phyloP scores from a whole-genome alignment of 2,329 filamentous ascomycete species.

The Rhinocladiella similis region DNA sequence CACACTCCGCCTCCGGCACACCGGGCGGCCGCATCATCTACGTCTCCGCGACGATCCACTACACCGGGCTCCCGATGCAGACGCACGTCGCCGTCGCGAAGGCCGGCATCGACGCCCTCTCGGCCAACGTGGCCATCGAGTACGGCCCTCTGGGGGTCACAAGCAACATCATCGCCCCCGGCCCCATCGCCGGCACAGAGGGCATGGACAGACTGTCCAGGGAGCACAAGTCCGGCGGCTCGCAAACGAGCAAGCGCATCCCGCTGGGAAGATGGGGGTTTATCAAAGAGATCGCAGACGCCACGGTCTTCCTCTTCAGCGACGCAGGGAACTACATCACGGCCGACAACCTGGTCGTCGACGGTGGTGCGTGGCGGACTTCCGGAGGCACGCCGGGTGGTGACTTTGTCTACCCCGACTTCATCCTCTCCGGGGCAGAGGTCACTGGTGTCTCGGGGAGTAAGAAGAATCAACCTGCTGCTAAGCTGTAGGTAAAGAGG shows the following conservation, averaged over 20 bases:
- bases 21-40: conserved; percentile 85
- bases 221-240: conserved; percentile 51
- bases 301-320: conserved; percentile 84
- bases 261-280: conserved; percentile 76
- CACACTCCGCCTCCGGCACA: conserved; percentile 42
- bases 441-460: conserved; percentile 60
- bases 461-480: conserved; percentile 51
- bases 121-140: conserved; percentile 77
- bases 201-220: conserved; percentile 67
- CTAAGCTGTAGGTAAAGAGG: conserved; percentile 18
- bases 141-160: conserved; percentile 85
- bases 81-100: conserved; percentile 91
- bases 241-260: conserved; percentile 50
- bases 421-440: conserved; percentile 54
- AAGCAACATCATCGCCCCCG: conserved; percentile 85
- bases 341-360: conserved; percentile 72
- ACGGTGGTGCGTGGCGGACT: conserved; percentile 54
- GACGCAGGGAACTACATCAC: conserved; percentile 85
- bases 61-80: conserved; percentile 81
- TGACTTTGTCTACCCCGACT: conserved; percentile 57
- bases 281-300: conserved; percentile 86
- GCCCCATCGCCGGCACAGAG: conserved; percentile 83
- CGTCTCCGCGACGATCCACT: conserved; percentile 88
- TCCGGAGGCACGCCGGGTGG: conserved; percentile 30
- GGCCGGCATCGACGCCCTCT: conserved; percentile 83